Conservation (phyloP, 176 grass and related monocot genomes). For the Lolium rigidum region DNA sequence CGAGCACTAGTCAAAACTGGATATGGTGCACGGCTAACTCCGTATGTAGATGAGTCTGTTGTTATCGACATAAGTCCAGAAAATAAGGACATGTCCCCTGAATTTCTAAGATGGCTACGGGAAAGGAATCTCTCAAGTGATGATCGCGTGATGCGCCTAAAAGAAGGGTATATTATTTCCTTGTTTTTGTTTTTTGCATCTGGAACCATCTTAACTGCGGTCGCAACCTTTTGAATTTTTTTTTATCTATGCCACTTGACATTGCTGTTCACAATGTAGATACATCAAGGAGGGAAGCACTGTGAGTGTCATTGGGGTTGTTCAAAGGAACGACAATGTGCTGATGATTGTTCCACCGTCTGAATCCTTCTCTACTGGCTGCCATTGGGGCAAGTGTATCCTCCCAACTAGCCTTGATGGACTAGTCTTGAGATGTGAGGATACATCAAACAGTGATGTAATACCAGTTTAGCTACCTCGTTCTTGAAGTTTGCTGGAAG, state of each 20-base stretch:
- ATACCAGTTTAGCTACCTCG: constrained; percentile 60
- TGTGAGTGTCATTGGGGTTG: constrained; percentile 88
- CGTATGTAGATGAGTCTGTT: constrained; percentile 79
- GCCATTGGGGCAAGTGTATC: constrained; percentile 81
- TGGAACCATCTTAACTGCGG: background rate
- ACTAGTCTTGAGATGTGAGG: constrained; percentile 79
- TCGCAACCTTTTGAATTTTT: background rate
- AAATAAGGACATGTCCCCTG: constrained; percentile 85
- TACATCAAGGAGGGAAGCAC: constrained; percentile 95
- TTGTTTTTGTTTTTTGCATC: constrained; percentile 5
- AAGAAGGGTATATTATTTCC: constrained; percentile 77
- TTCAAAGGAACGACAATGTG: constrained; percentile 78
- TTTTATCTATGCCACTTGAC: constrained; percentile 27
- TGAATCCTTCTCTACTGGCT: constrained; percentile 81
- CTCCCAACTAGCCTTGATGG: constrained; percentile 79
- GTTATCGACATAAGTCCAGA: constrained; percentile 71
- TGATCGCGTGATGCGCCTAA: constrained; percentile 79
- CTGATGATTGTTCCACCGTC: constrained; percentile 89
- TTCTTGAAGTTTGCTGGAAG: constrained; percentile 18
- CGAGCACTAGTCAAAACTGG: constrained; percentile 86
- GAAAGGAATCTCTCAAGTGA: constrained; percentile 83
- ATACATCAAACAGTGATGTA: constrained; percentile 87
- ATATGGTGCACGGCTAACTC: constrained; percentile 62
- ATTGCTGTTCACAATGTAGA: constrained; percentile 29
- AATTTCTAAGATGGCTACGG: constrained; percentile 75